Evolutionary conservation across 1,284 basidiomycete genomes (phyloP), one percentile per base, ranked within the genome.

Genomic region (Cryptococcus sp.): DNA sequence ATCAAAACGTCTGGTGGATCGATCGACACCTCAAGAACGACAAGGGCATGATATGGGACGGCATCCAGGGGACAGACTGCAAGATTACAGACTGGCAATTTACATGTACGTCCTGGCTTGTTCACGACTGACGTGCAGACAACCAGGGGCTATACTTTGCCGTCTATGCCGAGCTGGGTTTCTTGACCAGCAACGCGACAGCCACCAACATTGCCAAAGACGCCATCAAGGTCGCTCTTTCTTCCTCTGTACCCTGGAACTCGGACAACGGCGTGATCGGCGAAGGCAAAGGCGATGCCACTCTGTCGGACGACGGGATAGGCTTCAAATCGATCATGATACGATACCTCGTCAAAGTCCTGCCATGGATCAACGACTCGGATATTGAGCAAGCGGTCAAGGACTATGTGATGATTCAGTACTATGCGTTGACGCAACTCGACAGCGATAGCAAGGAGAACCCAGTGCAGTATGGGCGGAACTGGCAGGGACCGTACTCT

Each of bases 251-350:
- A 11, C 39, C 24, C 9, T 57, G 56, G 56, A 54, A 57, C 33
- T 35, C 28, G 14, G 24, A 19, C 16, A 33, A 47, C 12, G 56
- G 52, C 2, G 33, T 54, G 12, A 54, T 52, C 47, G 45, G 45
- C 18, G 56, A 57, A 34, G 56, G 50, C 37, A 24, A 23, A 3
- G 52, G 56, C 9, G 34, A 42, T 25, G 41, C 25, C 5, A 26
- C 22, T 5, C 21, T 32, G 16, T 22, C 31, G 12, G 36, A 52
- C 28, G 52, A 57, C 31, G 52, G 37, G 11, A 47, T 57, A 4
- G 50, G 48, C 1, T 57, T 57, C 50, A 57, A 57, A 32, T 41
- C 56, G 16, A 48, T 54, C 41, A 31, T 54, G 39, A 43, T 57
- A 5, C 47, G 56, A 16, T 35, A 34, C 14, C 48, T 57, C 9